These are phyloP conservation scores for Phytopythium delawarense DNA, from an alignment of 352 stramenopile species.

Conservation along the genomic window DNA sequence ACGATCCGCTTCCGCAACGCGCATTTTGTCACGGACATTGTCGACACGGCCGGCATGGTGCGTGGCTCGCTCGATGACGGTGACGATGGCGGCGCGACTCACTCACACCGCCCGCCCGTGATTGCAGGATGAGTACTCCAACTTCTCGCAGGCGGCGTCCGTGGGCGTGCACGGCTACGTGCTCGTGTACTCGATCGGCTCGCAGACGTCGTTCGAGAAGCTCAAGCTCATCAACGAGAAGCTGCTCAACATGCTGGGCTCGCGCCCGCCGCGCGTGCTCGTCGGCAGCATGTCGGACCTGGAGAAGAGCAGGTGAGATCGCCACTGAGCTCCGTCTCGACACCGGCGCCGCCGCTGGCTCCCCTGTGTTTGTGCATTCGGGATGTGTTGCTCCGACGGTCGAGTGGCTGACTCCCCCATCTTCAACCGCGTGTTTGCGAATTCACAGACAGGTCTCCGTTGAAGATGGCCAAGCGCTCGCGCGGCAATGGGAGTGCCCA, in stretches of 20 bases:
- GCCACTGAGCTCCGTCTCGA: not conserved
- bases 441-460: slow-evolving; percentile 62
- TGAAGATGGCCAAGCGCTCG: slow-evolving; percentile 86
- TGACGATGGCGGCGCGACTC: not conserved
- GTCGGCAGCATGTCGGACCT: slow-evolving; percentile 95
- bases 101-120: not conserved
- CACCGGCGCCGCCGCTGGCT: not conserved
- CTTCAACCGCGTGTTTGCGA: slow-evolving; percentile 3
- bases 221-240: slow-evolving; percentile 94
- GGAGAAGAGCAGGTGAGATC: slow-evolving; percentile 77
- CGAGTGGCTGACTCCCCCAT: not conserved
- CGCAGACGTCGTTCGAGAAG: slow-evolving; percentile 92
- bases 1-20: slow-evolving; percentile 95
- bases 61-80: not conserved
- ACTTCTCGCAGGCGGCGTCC: slow-evolving; percentile 94
- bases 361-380: slow-evolving; percentile 6
- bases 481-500: slow-evolving; percentile 89
- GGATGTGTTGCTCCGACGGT: slow-evolving; percentile 1
- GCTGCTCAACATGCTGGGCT: slow-evolving; percentile 92
- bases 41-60: slow-evolving; percentile 96
- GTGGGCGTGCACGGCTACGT: slow-evolving; percentile 95
- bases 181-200: slow-evolving; percentile 93
- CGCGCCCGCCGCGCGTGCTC: slow-evolving; percentile 90
- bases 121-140: slow-evolving; percentile 92
- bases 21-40: slow-evolving; percentile 96